phyloP scores from a whole-genome alignment of 2,329 filamentous ascomycete species.

The Trichoderma hamatum region DNA sequence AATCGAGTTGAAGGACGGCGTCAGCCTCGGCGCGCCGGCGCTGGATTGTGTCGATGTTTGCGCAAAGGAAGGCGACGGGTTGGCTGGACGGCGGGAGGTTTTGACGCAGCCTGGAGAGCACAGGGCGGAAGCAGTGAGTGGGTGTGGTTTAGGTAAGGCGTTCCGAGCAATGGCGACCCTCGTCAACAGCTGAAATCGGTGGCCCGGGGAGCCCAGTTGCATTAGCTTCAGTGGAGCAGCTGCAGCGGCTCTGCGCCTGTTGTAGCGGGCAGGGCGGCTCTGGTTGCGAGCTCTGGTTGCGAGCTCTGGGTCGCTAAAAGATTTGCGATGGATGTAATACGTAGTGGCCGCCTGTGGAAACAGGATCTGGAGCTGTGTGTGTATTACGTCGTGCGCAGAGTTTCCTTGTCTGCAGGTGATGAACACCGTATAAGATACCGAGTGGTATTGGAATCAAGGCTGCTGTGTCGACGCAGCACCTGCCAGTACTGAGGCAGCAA shows the following conservation, averaged over 20 bases:
- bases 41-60: conserved; percentile 12
- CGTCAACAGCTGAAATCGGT: conserved; percentile 23
- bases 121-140: not conserved
- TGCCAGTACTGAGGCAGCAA: not conserved
- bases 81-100: not conserved
- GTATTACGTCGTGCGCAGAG: too few relatives aligned
- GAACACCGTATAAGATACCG: too few relatives aligned
- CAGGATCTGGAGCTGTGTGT: too few relatives aligned
- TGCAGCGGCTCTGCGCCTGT: conserved; percentile 24
- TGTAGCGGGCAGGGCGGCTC: conserved; percentile 3
- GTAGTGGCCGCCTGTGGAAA: not conserved
- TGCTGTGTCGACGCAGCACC: not conserved
- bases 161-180: conserved; percentile 22
- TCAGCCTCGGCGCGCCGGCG: conserved; percentile 25
- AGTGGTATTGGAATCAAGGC: not conserved
- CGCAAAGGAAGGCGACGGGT: not conserved
- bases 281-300: not conserved
- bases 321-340: not conserved
- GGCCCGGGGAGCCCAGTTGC: conserved; percentile 12
- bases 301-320: not conserved
- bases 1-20: conserved; percentile 9
- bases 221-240: conserved; percentile 27
- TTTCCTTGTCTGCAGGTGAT: too few relatives aligned
- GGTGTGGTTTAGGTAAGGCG: conserved; percentile 26
- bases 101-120: conserved; percentile 7